A percentile compares a stretch with the other conserved stretches of the same genome.
Conservation (phyloP, 1,139 yeast species). For the Candida tunisiensis region DNA sequence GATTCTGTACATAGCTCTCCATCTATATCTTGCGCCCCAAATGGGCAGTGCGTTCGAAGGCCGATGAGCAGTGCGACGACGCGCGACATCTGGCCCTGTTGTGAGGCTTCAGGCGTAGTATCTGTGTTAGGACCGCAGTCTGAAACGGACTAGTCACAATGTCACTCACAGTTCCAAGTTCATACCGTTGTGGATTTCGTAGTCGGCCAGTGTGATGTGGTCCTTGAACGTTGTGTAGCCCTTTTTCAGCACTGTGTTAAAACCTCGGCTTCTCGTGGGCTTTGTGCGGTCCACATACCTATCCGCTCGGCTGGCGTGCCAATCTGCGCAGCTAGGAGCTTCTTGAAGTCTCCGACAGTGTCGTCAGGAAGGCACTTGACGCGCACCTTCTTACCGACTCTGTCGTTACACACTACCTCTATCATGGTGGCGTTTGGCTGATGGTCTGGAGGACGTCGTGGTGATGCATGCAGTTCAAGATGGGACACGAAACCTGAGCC, state of each 20-base stretch:
- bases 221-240: conserved; percentile 64
- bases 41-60: no score
- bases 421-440: no score
- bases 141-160: neutral
- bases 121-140: conserved; percentile 1
- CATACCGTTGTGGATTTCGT: conserved; percentile 84
- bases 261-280: no score
- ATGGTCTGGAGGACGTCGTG: no score
- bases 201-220: conserved; percentile 80
- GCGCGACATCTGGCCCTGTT: neutral
- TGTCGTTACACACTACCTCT: conserved; percentile 24
- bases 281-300: no score
- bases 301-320: conserved; percentile 57
- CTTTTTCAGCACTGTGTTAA: conserved; percentile 31
- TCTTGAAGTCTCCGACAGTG: conserved; percentile 83
- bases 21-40: no score
- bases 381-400: conserved; percentile 74
- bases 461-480: no score
- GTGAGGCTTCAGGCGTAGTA: conserved; percentile 2
- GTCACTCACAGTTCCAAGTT: conserved; percentile 56
- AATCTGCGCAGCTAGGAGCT: conserved; percentile 63
- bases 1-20: conserved; percentile 1
- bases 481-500: no score
- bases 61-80: no score
- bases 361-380: conserved; percentile 77